phyloP scores from a whole-genome alignment of 768 basidiomycete species.

The Strobilomyces echinocephalus region DNA sequence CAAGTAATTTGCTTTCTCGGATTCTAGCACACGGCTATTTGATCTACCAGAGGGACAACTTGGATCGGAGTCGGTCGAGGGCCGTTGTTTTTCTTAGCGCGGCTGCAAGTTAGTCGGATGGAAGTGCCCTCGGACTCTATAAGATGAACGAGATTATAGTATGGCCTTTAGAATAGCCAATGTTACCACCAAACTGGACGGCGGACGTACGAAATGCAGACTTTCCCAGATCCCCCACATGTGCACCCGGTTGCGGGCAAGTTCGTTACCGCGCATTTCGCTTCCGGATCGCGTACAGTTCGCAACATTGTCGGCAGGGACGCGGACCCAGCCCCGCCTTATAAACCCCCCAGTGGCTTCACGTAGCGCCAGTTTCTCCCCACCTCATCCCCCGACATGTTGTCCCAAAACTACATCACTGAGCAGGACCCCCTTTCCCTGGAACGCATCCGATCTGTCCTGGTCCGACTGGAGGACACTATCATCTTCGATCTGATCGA shows the following conservation, averaged over 20 bases:
- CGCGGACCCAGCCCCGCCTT: constrained; percentile 4
- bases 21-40: no score
- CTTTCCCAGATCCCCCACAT: no score
- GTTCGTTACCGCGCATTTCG: background rate
- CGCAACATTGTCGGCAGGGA: background rate
- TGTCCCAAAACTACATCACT: constrained; percentile 63
- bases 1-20: no score
- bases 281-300: background rate
- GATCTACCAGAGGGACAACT: no score
- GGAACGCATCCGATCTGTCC: constrained; percentile 81
- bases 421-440: constrained; percentile 75
- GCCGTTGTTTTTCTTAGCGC: background rate
- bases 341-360: constrained; percentile 3
- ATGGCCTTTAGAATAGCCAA: no score
- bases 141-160: no score
- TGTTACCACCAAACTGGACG: no score
- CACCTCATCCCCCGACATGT: constrained; percentile 35
- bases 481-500: constrained; percentile 99
- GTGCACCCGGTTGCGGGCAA: background rate
- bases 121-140: no score
- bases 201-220: no score
- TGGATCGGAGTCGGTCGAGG: no score
- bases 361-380: background rate
- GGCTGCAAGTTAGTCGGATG: no score
- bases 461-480: constrained; percentile 92